Conservation (phyloP, 805 yeast species). For the Zygotorulaspora danielsina region DNA sequence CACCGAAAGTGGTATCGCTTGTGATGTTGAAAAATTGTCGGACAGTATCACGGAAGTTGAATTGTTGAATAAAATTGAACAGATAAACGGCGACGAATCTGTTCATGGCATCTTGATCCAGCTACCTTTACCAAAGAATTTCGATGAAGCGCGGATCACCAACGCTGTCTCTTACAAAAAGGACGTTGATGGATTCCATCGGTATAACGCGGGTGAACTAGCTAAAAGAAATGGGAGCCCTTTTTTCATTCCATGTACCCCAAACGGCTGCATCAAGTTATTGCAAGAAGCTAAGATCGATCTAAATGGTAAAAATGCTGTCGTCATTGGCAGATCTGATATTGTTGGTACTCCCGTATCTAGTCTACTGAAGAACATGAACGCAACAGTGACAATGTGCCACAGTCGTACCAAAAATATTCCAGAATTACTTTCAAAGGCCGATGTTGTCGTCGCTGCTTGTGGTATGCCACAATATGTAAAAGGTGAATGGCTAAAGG, state of each 20-base stretch:
- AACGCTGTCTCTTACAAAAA: constrained; percentile 60
- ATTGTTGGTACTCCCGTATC: constrained; percentile 83
- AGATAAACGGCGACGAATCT: constrained; percentile 52
- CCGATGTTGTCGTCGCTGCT: constrained; percentile 83
- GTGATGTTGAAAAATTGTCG: constrained; percentile 57
- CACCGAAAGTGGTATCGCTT: constrained; percentile 59
- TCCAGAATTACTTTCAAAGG: constrained; percentile 49
- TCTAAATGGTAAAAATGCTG: constrained; percentile 67
- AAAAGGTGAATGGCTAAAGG: constrained; percentile 83
- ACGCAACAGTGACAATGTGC: constrained; percentile 73
- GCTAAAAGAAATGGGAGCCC: constrained; percentile 71
- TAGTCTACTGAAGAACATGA: constrained; percentile 59
- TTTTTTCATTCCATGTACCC: constrained; percentile 74
- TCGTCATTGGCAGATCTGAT: constrained; percentile 79
- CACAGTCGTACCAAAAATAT: constrained; percentile 61
- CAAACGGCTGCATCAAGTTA: constrained; percentile 70
- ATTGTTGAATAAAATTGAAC: constrained; percentile 49
- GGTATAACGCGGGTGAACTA: constrained; percentile 71
- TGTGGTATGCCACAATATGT: constrained; percentile 83
- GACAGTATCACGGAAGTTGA: constrained; percentile 53
- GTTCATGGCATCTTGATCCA: constrained; percentile 76
- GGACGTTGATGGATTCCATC: constrained; percentile 83
- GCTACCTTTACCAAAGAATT: constrained; percentile 68
- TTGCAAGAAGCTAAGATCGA: constrained; percentile 53
- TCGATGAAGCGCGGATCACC: constrained; percentile 64